phyloP scores from a whole-genome alignment of 768 basidiomycete species.

The Mycena amicta region DNA sequence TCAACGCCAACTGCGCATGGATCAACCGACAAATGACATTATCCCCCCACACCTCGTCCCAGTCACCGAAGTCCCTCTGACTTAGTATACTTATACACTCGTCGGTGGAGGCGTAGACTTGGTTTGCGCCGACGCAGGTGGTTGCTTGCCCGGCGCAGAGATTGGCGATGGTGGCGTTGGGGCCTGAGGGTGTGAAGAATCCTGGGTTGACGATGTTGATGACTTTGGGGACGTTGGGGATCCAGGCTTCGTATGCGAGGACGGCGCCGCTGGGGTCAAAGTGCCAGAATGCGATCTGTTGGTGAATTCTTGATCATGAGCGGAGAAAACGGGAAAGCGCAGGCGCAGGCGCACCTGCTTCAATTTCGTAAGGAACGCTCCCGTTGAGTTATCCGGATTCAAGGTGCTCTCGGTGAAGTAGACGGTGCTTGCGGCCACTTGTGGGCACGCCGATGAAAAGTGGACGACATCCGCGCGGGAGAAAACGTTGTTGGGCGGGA shows the following conservation, averaged over 20 bases:
- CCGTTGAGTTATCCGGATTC: conserved; percentile 1
- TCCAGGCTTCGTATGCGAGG: neutral
- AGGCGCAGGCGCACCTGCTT: conserved; percentile 1
- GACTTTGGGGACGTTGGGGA: neutral
- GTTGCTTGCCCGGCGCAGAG: neutral
- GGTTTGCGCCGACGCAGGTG: conserved; percentile 1
- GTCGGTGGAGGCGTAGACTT: neutral
- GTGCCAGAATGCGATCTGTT: conserved; percentile 9
- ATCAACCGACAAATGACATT: conserved; percentile 5
- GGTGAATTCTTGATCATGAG: neutral
- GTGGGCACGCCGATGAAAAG: conserved; percentile 2
- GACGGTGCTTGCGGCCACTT: conserved; percentile 12
- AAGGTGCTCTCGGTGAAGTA: conserved; percentile 5
- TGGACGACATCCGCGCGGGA: neutral
- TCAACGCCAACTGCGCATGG: neutral
- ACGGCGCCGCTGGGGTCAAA: conserved; percentile 3
- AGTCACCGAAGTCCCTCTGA: neutral
- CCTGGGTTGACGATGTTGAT: neutral
- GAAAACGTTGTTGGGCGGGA: neutral
- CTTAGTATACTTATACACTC: neutral
- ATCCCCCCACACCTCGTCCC: conserved; percentile 11
- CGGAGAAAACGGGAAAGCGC: neutral
- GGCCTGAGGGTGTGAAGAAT: neutral
- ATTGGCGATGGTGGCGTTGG: neutral
- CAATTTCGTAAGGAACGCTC: neutral